Evolutionary conservation across 768 basidiomycete genomes (phyloP).

Genomic region (Hirschioporus abietinus): DNA sequence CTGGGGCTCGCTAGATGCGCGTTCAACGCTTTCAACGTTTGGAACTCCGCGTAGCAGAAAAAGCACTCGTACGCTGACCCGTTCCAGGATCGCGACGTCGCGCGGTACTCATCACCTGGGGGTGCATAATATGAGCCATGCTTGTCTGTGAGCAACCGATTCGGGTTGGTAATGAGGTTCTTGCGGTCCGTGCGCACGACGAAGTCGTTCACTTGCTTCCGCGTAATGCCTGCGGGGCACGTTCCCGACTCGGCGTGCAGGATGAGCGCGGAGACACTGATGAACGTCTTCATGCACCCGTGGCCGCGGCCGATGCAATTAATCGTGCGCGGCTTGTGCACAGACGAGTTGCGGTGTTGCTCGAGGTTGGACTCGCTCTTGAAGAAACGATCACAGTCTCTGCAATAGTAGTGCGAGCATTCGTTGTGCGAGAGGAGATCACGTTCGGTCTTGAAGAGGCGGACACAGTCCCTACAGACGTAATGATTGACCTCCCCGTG

Average conservation of each 20-base stretch:
- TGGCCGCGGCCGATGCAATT: conserved; percentile 20
- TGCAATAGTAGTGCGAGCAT: conserved; percentile 39
- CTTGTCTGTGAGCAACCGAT: conserved; percentile 18
- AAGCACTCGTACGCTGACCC: conserved; percentile 38
- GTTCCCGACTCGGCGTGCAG: conserved; percentile 35
- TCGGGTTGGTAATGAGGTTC: conserved; percentile 30
- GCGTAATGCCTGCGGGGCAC: conserved; percentile 27
- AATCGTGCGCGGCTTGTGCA: conserved; percentile 37
- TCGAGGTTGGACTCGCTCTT: conserved; percentile 28
- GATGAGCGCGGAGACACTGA: conserved; percentile 31
- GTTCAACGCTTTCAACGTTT: conserved; percentile 41
- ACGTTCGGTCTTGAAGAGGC: conserved; percentile 24
- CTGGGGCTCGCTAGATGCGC: conserved; percentile 59
- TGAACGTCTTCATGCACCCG: conserved; percentile 27
- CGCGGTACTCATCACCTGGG: neutral
- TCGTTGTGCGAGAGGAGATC: conserved; percentile 32
- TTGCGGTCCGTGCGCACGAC: conserved; percentile 28
- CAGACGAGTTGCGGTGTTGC: conserved; percentile 49
- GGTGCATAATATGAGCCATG: neutral
- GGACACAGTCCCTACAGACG: conserved; percentile 26
- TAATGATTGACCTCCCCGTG: conserved; percentile 13
- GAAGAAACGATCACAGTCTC: conserved; percentile 44
- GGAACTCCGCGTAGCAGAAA: conserved; percentile 33
- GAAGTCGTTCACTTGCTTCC: conserved; percentile 32
- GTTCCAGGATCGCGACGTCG: conserved; percentile 39